Evolutionary conservation across 2,329 filamentous ascomycete genomes (phyloP), one percentile per base, ranked within the genome.

Genomic region (Fusarium mundagurra): DNA sequence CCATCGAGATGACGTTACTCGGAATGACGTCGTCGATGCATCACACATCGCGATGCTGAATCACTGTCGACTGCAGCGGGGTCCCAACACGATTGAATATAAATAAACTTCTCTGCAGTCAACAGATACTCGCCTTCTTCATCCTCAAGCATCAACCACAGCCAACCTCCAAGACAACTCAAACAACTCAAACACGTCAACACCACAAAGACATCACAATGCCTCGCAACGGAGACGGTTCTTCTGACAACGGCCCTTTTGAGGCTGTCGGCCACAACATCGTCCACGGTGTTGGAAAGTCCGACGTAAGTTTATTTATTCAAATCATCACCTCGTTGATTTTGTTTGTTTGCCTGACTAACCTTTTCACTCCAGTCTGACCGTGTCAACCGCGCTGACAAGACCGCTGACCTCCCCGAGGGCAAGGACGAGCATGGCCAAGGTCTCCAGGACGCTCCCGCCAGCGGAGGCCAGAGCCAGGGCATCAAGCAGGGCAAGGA

Each of bases 221-320:
- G 87, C 86, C 86, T 84, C 85, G 86, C 78, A 80, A 85, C 69
- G 86, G 86, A 85, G 84, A 85, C 76, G 85, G 85, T 61, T 82
- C 82, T 71, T 82, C 83, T 64, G 81, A 88, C 80, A 88, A 88
- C 79, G 84, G 84, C 67, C 82, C 82, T 63, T 80, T 84, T 67
- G 76, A 85, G 39, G 83, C 84, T 63, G 76, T 80, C 16, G 79
- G 78, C 64, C 80, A 86, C 71, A 71, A 84, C 80, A 84, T 87
- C 57, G 78, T 81, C 64, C 86, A 88, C 79, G 86, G 87, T 43
- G 81, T 80, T 16, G 85, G 84, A 18, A 63, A 79, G 16, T 76
- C 80, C 27, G 76, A 82, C 50, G 86, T 87, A 75, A 69, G 82
- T 72, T 38, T 13, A 20, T n/a, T 17, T 13, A 14, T 20, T 22